phyloP scores from a whole-genome alignment of 2,329 filamentous ascomycete genomes.

The Daldinia sp. region DNA sequence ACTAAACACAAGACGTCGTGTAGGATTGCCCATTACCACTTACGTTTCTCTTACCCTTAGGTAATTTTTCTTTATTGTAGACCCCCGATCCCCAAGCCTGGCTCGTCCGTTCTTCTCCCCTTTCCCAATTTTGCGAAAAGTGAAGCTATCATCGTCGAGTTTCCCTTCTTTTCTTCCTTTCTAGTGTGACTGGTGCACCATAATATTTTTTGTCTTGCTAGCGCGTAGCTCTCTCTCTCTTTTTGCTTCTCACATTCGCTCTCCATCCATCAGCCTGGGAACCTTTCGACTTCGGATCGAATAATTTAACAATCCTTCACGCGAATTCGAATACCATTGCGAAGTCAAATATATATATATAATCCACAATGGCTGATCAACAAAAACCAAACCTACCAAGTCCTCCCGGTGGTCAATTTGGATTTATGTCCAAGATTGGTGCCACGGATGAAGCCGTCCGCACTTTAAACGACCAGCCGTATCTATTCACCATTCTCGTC shows the following conservation, averaged over 20 bases:
- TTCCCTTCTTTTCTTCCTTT: slow-evolving; percentile 33
- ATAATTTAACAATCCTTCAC: neutral
- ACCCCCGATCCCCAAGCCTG: slow-evolving; percentile 1
- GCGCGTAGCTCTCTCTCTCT: slow-evolving; percentile 20
- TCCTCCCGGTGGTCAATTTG: slow-evolving; percentile 60
- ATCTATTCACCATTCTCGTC: slow-evolving; percentile 68
- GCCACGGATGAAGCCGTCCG: slow-evolving; percentile 69
- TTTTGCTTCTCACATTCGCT: slow-evolving; percentile 25
- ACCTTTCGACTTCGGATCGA: slow-evolving; percentile 29
- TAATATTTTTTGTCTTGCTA: slow-evolving; percentile 35
- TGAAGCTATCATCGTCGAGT: slow-evolving; percentile 40
- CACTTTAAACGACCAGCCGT: slow-evolving; percentile 71
- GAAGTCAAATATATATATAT: slow-evolving; percentile 14
- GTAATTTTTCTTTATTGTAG: slow-evolving; percentile 25
- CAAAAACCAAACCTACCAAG: slow-evolving; percentile 1
- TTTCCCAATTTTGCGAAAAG: slow-evolving; percentile 34
- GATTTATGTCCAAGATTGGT: slow-evolving; percentile 68
- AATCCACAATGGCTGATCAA: slow-evolving; percentile 44
- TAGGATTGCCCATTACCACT: slow-evolving; percentile 20
- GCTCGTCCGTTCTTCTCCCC: slow-evolving; percentile 15
- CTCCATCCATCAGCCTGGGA: slow-evolving; percentile 4
- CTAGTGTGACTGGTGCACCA: slow-evolving; percentile 47
- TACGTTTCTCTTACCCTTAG: slow-evolving; percentile 27
- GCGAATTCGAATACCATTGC: slow-evolving; percentile 4
- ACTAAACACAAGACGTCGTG: slow-evolving; percentile 26